phyloP scores from a whole-genome alignment of 2,329 filamentous ascomycete genomes.

The Penicillium sp. region DNA sequence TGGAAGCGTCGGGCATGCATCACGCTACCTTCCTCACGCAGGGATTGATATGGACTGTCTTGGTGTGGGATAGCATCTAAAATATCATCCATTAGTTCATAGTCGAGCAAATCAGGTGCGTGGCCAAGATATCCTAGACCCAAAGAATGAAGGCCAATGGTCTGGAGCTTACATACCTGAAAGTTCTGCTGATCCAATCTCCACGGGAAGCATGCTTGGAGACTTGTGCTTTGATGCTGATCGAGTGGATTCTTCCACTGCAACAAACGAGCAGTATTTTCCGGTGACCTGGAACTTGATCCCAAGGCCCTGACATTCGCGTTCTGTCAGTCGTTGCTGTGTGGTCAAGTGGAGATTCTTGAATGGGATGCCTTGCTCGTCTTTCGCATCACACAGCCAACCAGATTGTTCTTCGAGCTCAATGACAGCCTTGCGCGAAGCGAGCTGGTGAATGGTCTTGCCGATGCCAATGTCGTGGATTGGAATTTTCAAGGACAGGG shows the following conservation, averaged over 20 bases:
- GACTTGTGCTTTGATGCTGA: not conserved
- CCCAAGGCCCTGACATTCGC: slow-evolving; percentile 67
- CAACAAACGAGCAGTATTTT: slow-evolving; percentile 74
- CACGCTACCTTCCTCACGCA: too few relatives aligned
- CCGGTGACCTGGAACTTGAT: slow-evolving; percentile 67
- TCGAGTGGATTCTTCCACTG: slow-evolving; percentile 51
- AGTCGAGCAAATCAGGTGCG: too few relatives aligned
- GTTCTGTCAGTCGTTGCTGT: slow-evolving; percentile 63
- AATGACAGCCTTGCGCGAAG: slow-evolving; percentile 66
- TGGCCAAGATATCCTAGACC: too few relatives aligned
- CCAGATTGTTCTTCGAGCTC: slow-evolving; percentile 72
- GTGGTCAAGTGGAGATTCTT: slow-evolving; percentile 52
- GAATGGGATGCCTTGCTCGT: slow-evolving; percentile 46
- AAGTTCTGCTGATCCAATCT: not conserved
- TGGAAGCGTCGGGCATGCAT: too few relatives aligned
- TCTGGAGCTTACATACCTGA: not conserved
- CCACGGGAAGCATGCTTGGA: not conserved
- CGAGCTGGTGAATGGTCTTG: slow-evolving; percentile 69
- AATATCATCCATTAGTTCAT: too few relatives aligned
- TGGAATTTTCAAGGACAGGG: slow-evolving; percentile 66
- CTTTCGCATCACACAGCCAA: slow-evolving; percentile 61
- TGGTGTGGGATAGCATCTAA: too few relatives aligned
- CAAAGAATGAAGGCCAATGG: too few relatives aligned
- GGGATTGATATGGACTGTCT: too few relatives aligned
- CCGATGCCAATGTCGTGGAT: slow-evolving; percentile 53